phyloP scores from a whole-genome alignment of 495 filamentous ascomycete species.

The Elaphomyces granulatus region DNA sequence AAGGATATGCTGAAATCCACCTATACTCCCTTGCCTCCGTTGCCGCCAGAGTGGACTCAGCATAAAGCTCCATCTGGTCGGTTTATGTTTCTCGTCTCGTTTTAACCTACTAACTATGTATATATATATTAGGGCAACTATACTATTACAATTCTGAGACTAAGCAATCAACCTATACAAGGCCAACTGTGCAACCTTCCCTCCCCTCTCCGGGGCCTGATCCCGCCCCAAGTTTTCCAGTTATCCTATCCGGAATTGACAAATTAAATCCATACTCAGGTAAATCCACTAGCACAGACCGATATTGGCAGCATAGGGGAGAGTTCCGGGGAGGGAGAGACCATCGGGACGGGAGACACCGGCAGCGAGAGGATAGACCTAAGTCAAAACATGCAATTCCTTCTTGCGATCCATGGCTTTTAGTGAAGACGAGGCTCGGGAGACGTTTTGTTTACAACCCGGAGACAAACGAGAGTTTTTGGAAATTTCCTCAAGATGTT shows the following conservation, averaged over 20 bases:
- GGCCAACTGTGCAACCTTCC: constrained; percentile 31
- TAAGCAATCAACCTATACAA: constrained; percentile 75
- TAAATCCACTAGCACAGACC: constrained; percentile 9
- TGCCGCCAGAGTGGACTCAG: constrained; percentile 79
- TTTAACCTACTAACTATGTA: constrained; percentile 8
- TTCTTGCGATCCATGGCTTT: constrained; percentile 73
- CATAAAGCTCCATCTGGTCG: constrained; percentile 76
- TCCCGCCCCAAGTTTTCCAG: too few relatives aligned
- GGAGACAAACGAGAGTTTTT: constrained; percentile 73
- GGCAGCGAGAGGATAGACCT: constrained; percentile 62
- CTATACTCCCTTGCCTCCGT: constrained; percentile 35
- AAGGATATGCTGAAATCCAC: constrained; percentile 30
- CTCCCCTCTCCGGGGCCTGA: constrained; percentile 16
- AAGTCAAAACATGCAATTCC: constrained; percentile 67
- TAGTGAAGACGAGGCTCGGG: constrained; percentile 81
- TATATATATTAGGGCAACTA: constrained; percentile 43
- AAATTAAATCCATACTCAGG: too few relatives aligned
- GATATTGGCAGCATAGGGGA: constrained; percentile 20
- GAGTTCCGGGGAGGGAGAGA: constrained; percentile 35
- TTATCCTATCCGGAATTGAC: too few relatives aligned
- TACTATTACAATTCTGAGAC: constrained; percentile 86
- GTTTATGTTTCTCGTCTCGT: constrained; percentile 7
- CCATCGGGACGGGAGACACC: constrained; percentile 37
- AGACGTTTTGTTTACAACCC: constrained; percentile 80
- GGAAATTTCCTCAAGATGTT: constrained; percentile 77